These are phyloP conservation scores for Termitomyces sp. DNA, from an alignment of 768 basidiomycete genomes.

Conservation along the genomic window DNA sequence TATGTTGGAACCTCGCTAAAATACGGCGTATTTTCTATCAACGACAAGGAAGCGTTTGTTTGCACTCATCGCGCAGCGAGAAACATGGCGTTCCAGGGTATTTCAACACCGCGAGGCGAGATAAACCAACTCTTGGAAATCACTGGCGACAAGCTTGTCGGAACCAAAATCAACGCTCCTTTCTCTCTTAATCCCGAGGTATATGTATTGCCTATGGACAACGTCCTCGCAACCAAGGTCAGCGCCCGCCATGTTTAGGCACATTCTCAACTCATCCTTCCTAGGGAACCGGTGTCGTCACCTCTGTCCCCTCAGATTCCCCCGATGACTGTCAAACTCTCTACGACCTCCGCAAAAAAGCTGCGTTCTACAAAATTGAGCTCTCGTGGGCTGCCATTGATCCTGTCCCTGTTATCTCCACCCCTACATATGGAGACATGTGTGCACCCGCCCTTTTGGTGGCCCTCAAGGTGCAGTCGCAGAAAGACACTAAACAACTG, in stretches of 20 bases:
- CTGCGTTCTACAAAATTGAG: conserved; percentile 94
- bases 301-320: conserved; percentile 96
- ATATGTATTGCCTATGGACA: conserved; percentile 98
- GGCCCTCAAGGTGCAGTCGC: conserved; percentile 90
- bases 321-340: conserved; percentile 94
- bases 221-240: conserved; percentile 90
- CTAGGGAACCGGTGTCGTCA: conserved; percentile 95
- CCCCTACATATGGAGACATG: conserved; percentile 90
- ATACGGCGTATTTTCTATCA: conserved; percentile 89
- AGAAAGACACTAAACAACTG: conserved; percentile 90
- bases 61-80: conserved; percentile 87
- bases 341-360: conserved; percentile 90
- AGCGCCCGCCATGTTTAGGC: conserved; percentile 2
- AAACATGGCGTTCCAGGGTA: conserved; percentile 97
- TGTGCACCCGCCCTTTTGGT: conserved; percentile 80
- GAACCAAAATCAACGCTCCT: conserved; percentile 88
- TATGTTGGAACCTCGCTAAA: conserved; percentile 89
- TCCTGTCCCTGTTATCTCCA: conserved; percentile 82
- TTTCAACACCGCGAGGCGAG: conserved; percentile 66
- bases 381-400: conserved; percentile 82
- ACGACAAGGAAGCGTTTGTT: conserved; percentile 83
- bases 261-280: background rate
- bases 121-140: conserved; percentile 72
- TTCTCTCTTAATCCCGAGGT: conserved; percentile 79
- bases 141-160: conserved; percentile 74